These are phyloP conservation scores for Aschersonia sp. DNA, from an alignment of 2,329 filamentous ascomycete species.

Conservation along the genomic window DNA sequence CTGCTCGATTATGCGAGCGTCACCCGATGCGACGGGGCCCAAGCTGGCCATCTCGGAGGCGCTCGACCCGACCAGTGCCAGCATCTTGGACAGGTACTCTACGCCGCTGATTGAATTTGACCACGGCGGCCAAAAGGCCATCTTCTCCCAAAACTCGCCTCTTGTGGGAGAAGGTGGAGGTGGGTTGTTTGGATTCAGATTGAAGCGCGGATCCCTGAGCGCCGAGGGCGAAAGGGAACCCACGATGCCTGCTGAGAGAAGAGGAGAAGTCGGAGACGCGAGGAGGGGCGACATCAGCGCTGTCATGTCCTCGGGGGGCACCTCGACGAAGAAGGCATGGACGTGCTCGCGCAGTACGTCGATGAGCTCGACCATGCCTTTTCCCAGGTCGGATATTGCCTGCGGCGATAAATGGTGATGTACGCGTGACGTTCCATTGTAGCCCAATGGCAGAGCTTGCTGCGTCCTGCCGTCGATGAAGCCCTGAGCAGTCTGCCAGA, in stretches of 20 bases:
- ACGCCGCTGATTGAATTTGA: slow-evolving; percentile 88
- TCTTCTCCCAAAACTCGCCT: slow-evolving; percentile 82
- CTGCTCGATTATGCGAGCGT: slow-evolving; percentile 49
- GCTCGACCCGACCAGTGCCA: slow-evolving; percentile 72
- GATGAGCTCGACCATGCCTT: slow-evolving; percentile 70
- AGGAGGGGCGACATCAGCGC: slow-evolving; percentile 71
- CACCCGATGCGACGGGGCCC: slow-evolving; percentile 43
- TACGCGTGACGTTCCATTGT: slow-evolving; percentile 64
- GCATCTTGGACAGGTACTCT: slow-evolving; percentile 71
- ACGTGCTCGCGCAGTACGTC: slow-evolving; percentile 69
- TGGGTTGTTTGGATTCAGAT: slow-evolving; percentile 62
- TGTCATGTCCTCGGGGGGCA: slow-evolving; percentile 83
- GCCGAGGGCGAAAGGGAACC: slow-evolving; percentile 36
- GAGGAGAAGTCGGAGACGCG: slow-evolving; percentile 45
- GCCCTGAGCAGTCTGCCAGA: slow-evolving; percentile 82
- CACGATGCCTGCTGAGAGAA: slow-evolving; percentile 15
- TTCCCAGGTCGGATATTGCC: slow-evolving; percentile 57
- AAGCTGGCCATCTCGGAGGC: slow-evolving; percentile 75
- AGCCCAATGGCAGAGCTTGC: slow-evolving; percentile 61
- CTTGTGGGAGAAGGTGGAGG: slow-evolving; percentile 63
- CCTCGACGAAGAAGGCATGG: slow-evolving; percentile 69
- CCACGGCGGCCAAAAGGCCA: slow-evolving; percentile 91
- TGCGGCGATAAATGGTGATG: slow-evolving; percentile 70
- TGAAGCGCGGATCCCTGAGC: slow-evolving; percentile 59
- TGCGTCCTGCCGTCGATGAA: slow-evolving; percentile 84